Base-by-base conservation (phyloP, 805 yeast genomes). In the Scheffersomyces spartinae region DNA sequence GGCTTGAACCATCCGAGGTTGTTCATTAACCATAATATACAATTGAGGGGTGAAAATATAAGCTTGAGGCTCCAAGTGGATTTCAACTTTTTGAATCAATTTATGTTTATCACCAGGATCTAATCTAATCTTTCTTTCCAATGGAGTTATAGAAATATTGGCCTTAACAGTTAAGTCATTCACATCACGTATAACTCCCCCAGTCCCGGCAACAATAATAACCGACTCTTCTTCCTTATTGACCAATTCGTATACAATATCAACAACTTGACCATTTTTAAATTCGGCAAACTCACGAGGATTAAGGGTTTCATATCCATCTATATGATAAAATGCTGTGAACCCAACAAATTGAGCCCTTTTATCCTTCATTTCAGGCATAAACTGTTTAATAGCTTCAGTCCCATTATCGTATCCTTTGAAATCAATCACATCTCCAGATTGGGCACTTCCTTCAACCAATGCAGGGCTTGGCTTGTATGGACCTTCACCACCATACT, bases 101-200 rank as follows among this genome's bases (percentile, higher is more conserved):
- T 42, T 39, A 10, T 47, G 56, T 9, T 61, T 36, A 32, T 66
- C 64, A 23, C 76, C 75, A 4, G 73, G 52, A 11, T 49, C 55
- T 29, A 77, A 55, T 6, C 46, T 38, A 26, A 74, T 32, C 10
- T 85, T 83, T 9, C 80, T n/a, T n/a, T n/a, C 86, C 28, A 79
- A 49, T 28, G 68, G 58, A 25, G 73, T 67, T 26, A 71, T 67
- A 14, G 91, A 71, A 45, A 82, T 58, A 47, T 81, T 80, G 36
- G 75, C 71, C 15, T 52, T 43, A 24, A 59, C 37, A 23, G 61
- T 64, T 31, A 74, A 69, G 26, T 66, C 61, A 32, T 52, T 54
- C 14, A 80, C 72, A 31, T 72, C 63, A 29, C 64, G 55, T 49
- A 80, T 63, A 27, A 63, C 42, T 28, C 91, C 91, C 27, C 82